Base-by-base conservation (phyloP, 2,329 filamentous ascomycete species). In the Coniochaeta sp. region DNA sequence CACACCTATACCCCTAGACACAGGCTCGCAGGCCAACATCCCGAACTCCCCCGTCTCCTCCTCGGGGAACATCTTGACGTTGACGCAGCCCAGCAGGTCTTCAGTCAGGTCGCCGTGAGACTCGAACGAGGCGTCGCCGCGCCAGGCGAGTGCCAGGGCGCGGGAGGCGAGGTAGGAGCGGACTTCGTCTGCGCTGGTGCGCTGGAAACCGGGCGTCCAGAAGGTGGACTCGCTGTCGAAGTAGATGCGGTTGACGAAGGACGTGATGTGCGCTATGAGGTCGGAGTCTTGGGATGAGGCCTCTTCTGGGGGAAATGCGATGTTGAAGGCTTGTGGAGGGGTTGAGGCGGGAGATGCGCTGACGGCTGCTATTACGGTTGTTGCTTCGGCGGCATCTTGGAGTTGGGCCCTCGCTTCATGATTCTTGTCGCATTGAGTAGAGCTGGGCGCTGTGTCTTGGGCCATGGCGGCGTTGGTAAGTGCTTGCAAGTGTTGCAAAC, bases 21-120 rank as follows among this genome's bases (percentile, higher is more conserved):
- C 1, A 9, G 56, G 52, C 12, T 55, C 54, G 18, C 65, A 57
- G 16, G 58, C 61, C 3, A 66, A 51, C 56, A 66, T 58, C n/a
- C 65, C 63, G 24, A 65, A 55, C 52, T 63, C 60, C 26, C 55
- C 61, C 2, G 50, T 55, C 12, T 49, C 52, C 4, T 48, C 49
- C 6, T 51, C 24, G 18, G 18, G 45, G 4, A 58, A 30, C 27
- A 52, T 53, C 30, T 56, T 57, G 38, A 65, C 54, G 22, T 52
- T 55, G 8, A 65, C 57, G 52, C 61, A 65, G 27, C 63, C 63
- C 35, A 63, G 28, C 32, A 57, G 48, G 14, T 49, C 12, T 10
- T 35, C 22, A 31, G n/a, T 35, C 4, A 3, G 20, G 4, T 20
- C 38, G 20, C 9, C 18, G n/a, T 6, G 40, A 20, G 18, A 10